Evolutionary conservation across 805 yeast genomes (phyloP), one percentile per base, ranked within the genome.

Genomic region (Barnettozyma sucrosica): DNA sequence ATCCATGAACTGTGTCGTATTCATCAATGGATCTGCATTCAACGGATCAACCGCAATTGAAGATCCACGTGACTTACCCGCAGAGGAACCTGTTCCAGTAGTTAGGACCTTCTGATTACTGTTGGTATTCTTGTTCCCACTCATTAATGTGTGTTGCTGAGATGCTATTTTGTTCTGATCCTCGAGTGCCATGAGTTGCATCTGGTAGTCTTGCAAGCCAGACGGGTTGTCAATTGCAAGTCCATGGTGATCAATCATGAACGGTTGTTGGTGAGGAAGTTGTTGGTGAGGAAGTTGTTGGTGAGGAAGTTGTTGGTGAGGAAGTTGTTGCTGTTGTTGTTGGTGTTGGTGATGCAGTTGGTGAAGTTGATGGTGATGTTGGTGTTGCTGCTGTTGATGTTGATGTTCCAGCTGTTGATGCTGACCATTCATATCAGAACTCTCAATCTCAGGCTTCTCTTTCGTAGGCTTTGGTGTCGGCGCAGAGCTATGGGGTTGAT

Each of bases 151-250:
- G 13, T 36, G 47, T 11, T 34, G 41, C 11, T 25, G 36, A 34
- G 55, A 43, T 26, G 49, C 46, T 26, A 46, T 9, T 61, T 84
- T 82, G 58, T 83, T 86, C 59, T 85, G 90, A 51, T 79, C 79
- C 57, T 87, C 95, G 58, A 87, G 67, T 55, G 83, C 66, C 76
- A 84, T 77, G 55, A 85, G 69, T 62, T 86, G 92, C 72, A 79
- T 81, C 63, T 87, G 95, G 63, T 87, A 87, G 57, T 87, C 95
- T 55, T 83, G 86, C 38, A 87, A 67, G 2, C 89, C 89, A 52
- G 74, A 75, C 48, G 49, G 38, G 43, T 53, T 55, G 39, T 56
- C 62, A 19, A 53, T 54, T 42, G 59, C 48, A 13, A 52, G 34
- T 0, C 52, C 54, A 26, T 44, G 45, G 7, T 55, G 51, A 37